Base-by-base conservation (phyloP, 495 filamentous ascomycete species). In the Hypoxylon crocopeplum region DNA sequence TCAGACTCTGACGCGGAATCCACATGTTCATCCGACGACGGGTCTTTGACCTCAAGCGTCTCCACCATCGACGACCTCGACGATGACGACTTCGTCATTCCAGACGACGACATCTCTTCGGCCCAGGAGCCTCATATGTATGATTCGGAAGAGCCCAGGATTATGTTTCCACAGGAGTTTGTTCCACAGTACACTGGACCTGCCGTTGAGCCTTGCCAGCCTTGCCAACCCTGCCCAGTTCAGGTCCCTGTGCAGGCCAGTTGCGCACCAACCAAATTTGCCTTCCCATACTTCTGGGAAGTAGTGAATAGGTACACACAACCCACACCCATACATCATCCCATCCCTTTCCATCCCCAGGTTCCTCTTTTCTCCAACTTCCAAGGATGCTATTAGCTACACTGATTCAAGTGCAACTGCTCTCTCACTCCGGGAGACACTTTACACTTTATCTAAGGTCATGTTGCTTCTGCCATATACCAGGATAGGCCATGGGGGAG, bases 331-430 rank as follows among this genome's bases (percentile, higher is more conserved):
- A 65, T 76, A 20, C 75, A 76, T 46, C 72, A 75, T 46, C 70
- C 72, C 47, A 62, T 74, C 36, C 74, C 77, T n/a, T 79, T 79
- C 49, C 77, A 81, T 56, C 67, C 74, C 29, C 78, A 79, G 64
- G 72, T 77, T 51, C 77, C 72, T 25, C 56, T 78, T 29, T 75
- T 77, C 47, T 60, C 75, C 32, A 70, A 73, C 53, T 72, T 80
- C 67, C 77, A 78, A 68, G 72, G 75, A 51, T 80, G 75, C 70
- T 81, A 79, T 69, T 80, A 75, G 68, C 53, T 55, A 51, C 54
- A 67, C 41, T 63, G 49, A 55, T 42, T 58, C 8, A 37, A 34
- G 54, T 49, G 54, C 59, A 49, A 50, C 42, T 46, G 37, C 36
- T 13, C 22, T 58, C 25, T 30, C 21, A 15, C n/a, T 20, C 10